Base-by-base conservation (phyloP, 495 filamentous ascomycete species). In the Talaromyces liani region DNA sequence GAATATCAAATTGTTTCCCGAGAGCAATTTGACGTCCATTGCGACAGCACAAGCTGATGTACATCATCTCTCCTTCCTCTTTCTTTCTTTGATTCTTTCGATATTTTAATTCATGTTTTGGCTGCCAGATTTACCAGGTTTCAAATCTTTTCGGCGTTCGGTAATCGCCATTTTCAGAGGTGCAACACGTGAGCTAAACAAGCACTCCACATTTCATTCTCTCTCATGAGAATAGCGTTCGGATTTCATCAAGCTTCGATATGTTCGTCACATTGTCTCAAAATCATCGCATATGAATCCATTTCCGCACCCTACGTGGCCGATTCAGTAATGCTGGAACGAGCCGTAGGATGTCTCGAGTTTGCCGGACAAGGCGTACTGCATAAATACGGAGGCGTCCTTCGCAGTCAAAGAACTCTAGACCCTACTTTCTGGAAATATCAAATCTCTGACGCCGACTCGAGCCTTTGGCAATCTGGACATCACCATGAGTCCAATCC, bases 321-420 rank as follows among this genome's bases (percentile, higher is more conserved):
- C 49, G 78, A 85, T 67, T 78, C 75, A 34, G 77, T 80, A 70
- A 95, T 95, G 91, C 88, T 93, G 75, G 90, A 95, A 88, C 88
- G 87, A 73, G 88, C 88, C 61, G 85, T 85, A 64, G 83, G 84
- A 79, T 89, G 85, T 79, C 82, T 92, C 75, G 85, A 92, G 83
- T 85, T 84, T 79, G 89, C 87, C 81, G 85, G 84, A 75, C 84
- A 85, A 72, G 82, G 82, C 76, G 80, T 89, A 67, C 75, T 91
- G 66, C 88, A 84, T 68, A 78, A 80, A 63, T 69, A 82, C 39
- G 79, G 76, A 51, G 78, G 77, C 65, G 72, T 80, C n/a, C 75
- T 82, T 65, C 84, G 79, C 68, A 84, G 76, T 67, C 78, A 80
- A 66, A 84, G 84, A 56, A 76, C 79, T 57, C 80, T 93, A 16